These are phyloP conservation scores for Plasmodium ovale DNA, from an alignment of 169 alveolate species.

Conservation along the genomic window DNA sequence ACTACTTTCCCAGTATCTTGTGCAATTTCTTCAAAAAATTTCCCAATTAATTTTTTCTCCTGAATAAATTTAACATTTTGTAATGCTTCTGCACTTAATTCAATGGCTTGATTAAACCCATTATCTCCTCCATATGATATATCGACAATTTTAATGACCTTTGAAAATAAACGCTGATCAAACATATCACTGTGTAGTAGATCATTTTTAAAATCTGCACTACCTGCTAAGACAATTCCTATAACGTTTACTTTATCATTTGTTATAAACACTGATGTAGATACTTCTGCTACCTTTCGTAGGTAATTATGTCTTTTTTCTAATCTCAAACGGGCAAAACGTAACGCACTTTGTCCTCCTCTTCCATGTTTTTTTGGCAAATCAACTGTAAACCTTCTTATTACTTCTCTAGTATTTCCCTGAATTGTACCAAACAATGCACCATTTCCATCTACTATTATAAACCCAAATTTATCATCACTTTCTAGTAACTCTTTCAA, in stretches of 20 bases:
- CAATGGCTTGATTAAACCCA: conserved; percentile 99
- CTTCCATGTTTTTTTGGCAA: conserved; percentile 99
- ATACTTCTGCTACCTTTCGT: conserved; percentile 98
- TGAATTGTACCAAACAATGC: conserved; percentile 97
- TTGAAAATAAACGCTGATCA: conserved; percentile 95
- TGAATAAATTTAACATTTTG: conserved; percentile 92
- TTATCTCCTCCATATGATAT: conserved; percentile 99
- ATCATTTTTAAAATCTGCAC: conserved; percentile 99
- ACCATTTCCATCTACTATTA: conserved; percentile 98
- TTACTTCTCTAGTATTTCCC: conserved; percentile 93
- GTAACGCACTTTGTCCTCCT: conserved; percentile 99
- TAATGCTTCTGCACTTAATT: conserved; percentile 95
- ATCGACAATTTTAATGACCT: conserved; percentile 96
- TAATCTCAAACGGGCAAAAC: conserved; percentile 99
- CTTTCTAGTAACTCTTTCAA: conserved; percentile 90
- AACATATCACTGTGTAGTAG: conserved; percentile 93
- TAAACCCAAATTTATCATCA: conserved; percentile 98
- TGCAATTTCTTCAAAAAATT: conserved; percentile 98
- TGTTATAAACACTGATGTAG: conserved; percentile 96
- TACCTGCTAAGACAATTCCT: conserved; percentile 96
- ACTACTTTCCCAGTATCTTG: conserved; percentile 98
- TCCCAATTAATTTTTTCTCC: conserved; percentile 92
- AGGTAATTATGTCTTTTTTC: conserved; percentile 99
- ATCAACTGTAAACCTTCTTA: conserved; percentile 96
- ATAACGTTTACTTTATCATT: conserved; percentile 94